Percentiles rank a stretch among this genome's conserved stretches.
phyloP scores from a whole-genome alignment of 306 rosid genomes.

The Fagus crenata region DNA sequence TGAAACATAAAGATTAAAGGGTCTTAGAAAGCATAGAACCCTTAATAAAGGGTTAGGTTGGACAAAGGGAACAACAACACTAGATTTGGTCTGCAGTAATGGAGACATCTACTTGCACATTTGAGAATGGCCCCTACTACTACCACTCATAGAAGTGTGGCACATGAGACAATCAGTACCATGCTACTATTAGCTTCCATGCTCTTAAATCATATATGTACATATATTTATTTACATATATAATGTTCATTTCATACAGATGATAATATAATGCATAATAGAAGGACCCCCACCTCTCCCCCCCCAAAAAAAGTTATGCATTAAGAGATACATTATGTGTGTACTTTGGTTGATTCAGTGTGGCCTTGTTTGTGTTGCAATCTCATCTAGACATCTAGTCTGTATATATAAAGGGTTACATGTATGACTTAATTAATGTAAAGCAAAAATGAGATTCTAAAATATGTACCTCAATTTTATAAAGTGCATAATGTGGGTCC shows the following conservation, averaged over 20 bases:
- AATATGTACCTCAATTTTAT: not conserved
- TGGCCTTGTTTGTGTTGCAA: not conserved
- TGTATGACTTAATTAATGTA: slow-evolving; percentile 3
- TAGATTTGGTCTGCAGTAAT: slow-evolving; percentile 41
- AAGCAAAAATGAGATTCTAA: too few relatives aligned
- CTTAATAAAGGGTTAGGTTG: slow-evolving; percentile 6
- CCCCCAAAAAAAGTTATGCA: not conserved
- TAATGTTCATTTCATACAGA: not conserved
- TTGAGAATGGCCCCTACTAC: slow-evolving; percentile 37
- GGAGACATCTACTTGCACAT: slow-evolving; percentile 30
- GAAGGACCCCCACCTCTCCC: not conserved
- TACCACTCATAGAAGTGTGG: slow-evolving; percentile 27
- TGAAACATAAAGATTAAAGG: not conserved
- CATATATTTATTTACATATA: not conserved
- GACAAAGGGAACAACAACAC: slow-evolving; percentile 45
- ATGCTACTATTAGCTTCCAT: slow-evolving; percentile 19
- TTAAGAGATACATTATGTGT: not conserved
- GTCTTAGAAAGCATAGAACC: not conserved
- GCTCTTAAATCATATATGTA: not conserved
- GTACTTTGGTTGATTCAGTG: not conserved
- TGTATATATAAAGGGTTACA: not conserved
- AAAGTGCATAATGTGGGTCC: slow-evolving; percentile 36
- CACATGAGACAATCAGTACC: slow-evolving; percentile 31
- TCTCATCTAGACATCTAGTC: not conserved
- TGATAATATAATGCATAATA: not conserved